Evolutionary conservation across 805 yeast genomes (phyloP).

Genomic region (Candida railenensis): DNA sequence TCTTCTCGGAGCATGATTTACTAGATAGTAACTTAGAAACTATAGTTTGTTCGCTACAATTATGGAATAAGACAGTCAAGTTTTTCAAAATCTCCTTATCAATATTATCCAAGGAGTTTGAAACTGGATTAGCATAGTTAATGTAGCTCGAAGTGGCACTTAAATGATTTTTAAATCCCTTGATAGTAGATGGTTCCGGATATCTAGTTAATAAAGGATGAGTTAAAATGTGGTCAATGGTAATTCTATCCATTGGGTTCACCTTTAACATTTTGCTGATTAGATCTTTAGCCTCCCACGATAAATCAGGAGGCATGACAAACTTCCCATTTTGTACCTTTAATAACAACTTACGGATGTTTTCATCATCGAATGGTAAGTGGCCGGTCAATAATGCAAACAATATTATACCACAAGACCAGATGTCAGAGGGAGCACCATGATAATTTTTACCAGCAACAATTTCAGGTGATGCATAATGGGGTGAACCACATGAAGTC

Average conservation of each 20-base stretch:
- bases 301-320: constrained; percentile 76
- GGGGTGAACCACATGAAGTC: constrained; percentile 98
- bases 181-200: constrained; percentile 41
- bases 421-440: constrained; percentile 95
- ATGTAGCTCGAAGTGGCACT: constrained; percentile 19
- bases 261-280: constrained; percentile 79
- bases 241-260: constrained; percentile 76
- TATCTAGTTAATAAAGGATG: constrained; percentile 86
- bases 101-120: constrained; percentile 42
- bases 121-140: constrained; percentile 8
- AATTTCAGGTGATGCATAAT: constrained; percentile 97
- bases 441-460: constrained; percentile 94
- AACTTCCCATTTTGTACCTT: constrained; percentile 92
- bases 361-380: constrained; percentile 95
- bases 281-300: constrained; percentile 84
- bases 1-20: constrained; percentile 71
- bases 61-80: constrained; percentile 79
- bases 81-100: constrained; percentile 76
- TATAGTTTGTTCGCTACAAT: constrained; percentile 57
- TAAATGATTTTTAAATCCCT: constrained; percentile 15
- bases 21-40: constrained; percentile 51
- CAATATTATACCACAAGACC: constrained; percentile 97
- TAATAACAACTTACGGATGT: constrained; percentile 78
- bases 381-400: constrained; percentile 94
- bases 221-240: constrained; percentile 67